Evolutionary conservation across 768 basidiomycete genomes (phyloP).

Genomic region (Peribolospora baueri): DNA sequence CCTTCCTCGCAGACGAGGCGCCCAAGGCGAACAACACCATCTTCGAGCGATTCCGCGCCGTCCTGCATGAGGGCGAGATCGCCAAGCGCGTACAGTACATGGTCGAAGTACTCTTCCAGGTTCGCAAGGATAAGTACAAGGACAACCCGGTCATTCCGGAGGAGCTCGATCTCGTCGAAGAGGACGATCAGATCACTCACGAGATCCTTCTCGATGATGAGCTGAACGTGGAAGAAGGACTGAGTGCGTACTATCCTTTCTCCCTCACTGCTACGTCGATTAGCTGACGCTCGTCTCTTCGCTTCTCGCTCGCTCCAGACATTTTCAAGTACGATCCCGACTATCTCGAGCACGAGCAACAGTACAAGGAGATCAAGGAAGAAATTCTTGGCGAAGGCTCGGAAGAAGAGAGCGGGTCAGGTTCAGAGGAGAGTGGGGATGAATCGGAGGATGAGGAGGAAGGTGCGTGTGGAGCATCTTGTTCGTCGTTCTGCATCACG

Average conservation of each 20-base stretch:
- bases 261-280: conserved; percentile 2
- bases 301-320: conserved; percentile 27
- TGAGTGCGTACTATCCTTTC: conserved; percentile 38
- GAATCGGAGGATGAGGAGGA: conserved; percentile 33
- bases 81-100: conserved; percentile 96
- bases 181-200: conserved; percentile 95
- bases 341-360: conserved; percentile 73
- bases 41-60: conserved; percentile 88
- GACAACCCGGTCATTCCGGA: conserved; percentile 88
- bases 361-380: conserved; percentile 67
- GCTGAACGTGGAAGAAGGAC: conserved; percentile 71
- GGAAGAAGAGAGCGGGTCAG: conserved; percentile 16
- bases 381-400: conserved; percentile 81
- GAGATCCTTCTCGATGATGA: conserved; percentile 78
- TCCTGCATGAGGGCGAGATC: conserved; percentile 81
- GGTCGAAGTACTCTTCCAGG: conserved; percentile 99
- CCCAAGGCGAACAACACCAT: conserved; percentile 87
- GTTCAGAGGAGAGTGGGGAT: conserved; percentile 26
- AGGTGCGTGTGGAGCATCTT: conserved; percentile 24
- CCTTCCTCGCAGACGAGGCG: conserved; percentile 74
- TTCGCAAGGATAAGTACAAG: conserved; percentile 96
- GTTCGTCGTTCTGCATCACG: not conserved
- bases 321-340: conserved; percentile 85
- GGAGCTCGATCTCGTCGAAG: conserved; percentile 85
- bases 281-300: not conserved